A percentile compares a stretch with the other conserved stretches of the same genome.
Conservation (phyloP, 495 filamentous ascomycete genomes). For the Xanthoparmelia taractica region DNA sequence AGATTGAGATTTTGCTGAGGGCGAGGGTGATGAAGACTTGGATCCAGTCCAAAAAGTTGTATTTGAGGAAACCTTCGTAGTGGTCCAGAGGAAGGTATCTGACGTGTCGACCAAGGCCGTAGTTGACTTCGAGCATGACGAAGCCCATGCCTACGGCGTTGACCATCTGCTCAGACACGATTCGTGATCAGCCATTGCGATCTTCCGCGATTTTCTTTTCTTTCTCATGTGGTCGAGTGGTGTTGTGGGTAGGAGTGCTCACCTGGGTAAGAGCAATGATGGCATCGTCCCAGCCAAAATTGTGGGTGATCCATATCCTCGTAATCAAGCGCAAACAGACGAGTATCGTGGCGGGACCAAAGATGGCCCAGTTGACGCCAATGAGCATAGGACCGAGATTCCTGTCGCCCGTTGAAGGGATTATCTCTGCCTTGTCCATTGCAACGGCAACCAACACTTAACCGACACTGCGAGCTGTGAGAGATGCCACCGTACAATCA, state of each 20-base stretch:
- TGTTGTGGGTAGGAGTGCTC: not conserved
- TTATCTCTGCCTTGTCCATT: constrained; percentile 14
- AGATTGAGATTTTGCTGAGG: constrained; percentile 45
- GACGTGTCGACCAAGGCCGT: constrained; percentile 22
- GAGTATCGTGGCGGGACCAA: constrained; percentile 18
- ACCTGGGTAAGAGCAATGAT: constrained; percentile 20
- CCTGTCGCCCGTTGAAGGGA: constrained; percentile 14
- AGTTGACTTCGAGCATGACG: constrained; percentile 19
- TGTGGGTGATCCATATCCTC: constrained; percentile 21
- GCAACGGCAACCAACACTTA: not conserved
- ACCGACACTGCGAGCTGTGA: not conserved
- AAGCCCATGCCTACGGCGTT: constrained; percentile 23
- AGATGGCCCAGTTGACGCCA: constrained; percentile 22
- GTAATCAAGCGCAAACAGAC: constrained; percentile 17
- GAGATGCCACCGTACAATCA: constrained; percentile 1
- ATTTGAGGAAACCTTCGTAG: constrained; percentile 22
- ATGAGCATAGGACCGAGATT: constrained; percentile 18
- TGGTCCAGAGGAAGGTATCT: constrained; percentile 15
- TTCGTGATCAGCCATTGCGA: not conserved
- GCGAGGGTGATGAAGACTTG: constrained; percentile 32
- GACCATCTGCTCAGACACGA: constrained; percentile 2
- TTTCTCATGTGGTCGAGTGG: not conserved
- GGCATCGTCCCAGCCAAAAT: constrained; percentile 26
- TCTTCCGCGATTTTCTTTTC: not conserved
- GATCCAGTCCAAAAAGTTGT: constrained; percentile 24